Base-by-base conservation (phyloP, 176 grass and related monocot species). In the Aegilops longissima region DNA sequence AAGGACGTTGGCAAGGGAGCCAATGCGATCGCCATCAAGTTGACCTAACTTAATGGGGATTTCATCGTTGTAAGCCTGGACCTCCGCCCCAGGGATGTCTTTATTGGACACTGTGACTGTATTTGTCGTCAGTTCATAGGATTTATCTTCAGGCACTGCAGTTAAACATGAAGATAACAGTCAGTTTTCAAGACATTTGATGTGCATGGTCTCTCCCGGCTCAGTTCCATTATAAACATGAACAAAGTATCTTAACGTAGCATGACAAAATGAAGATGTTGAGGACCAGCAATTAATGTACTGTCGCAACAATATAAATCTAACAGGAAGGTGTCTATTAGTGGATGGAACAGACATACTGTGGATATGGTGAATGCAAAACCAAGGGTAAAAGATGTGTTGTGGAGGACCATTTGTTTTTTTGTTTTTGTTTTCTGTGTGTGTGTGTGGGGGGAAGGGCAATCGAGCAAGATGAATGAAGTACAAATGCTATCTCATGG, bases 111-210 rank as follows among this genome's bases (percentile, higher is more conserved):
- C 68, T 6, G n/a, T 62, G 34, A 72, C 52, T 2, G 40, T 86
- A 84, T 93, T 86, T 86, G 82, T 39, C 12, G 61, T 78, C 84
- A 68, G 78, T 64, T 77, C 68, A 79, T 82, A 90, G 76, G 85
- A 88, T 85, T 92, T 92, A 54, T 87, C 89, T 82, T 92, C 90
- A 58, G 24, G 86, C 44, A 49, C 92, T 97, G 86, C 83, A 92
- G 80, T 67, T 80, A 52, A 87, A 90, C 8, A 82, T 85, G n/a
- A 89, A 75, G 21, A 29, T n/a, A 85, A 31, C 58, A 66, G 73
- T 85, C 49, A 72, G 62, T 13, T 6, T 56, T 68, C n/a, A 27
- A 70, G 13, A 85, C 20, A 59, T 51, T 49, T 61, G n/a, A 10
- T 40, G 51, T 40, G 23, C 18, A 34, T 5, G 30, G 17, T 61